Evolutionary conservation across 75 land plant genomes (phyloP), one percentile per base, ranked within the genome.

Genomic region (Chamaecyparis obtusa): DNA sequence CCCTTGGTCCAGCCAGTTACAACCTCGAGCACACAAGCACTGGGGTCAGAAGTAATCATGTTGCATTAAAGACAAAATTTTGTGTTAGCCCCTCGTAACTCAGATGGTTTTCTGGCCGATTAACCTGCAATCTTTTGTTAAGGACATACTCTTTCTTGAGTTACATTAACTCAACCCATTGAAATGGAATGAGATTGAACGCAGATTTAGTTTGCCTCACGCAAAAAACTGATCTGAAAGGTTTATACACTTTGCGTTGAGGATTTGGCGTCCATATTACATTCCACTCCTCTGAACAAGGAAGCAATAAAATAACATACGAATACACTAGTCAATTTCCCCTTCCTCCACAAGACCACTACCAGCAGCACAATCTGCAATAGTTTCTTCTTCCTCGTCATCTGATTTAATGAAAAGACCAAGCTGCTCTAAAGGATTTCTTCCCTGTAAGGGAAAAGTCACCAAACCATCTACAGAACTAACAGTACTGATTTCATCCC

Each of bases 361-460:
- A 27, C 84, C 88, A 86, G 72, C 88, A 44, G 88, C 78, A 49
- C 55, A 60, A 60, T 87, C 88, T 36, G 75, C 74, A 56, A 46
- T 86, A 33, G 74, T 57, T 86, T 36, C 88, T 41, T 87, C 88
- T 39, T 92, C 93, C 17, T 91, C 90, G 2, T 92, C 93, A 21
- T 92, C 93, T 17, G 60, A 54, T 81, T 88, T 92, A 92, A 92
- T 91, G 64, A 89, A 91, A 9, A 92, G 85, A 39, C 93, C 93
- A 78, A 92, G 83, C 19, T 86, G 90, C 83, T 92, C 92, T 74
- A 92, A 80, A 17, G 93, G 92, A 72, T 92, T 92, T n/a, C 85
- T 86, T 15, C 90, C 92, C 78, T 92, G 90, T n/a, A 91, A 81
- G 35, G 92, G 69, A 17, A 91, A 91, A 32, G 48, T 51, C 27